Percentiles rank a stretch among this genome's conserved stretches.
phyloP scores from a whole-genome alignment of 768 basidiomycete species.

The Cystofilobasidium macerans region DNA sequence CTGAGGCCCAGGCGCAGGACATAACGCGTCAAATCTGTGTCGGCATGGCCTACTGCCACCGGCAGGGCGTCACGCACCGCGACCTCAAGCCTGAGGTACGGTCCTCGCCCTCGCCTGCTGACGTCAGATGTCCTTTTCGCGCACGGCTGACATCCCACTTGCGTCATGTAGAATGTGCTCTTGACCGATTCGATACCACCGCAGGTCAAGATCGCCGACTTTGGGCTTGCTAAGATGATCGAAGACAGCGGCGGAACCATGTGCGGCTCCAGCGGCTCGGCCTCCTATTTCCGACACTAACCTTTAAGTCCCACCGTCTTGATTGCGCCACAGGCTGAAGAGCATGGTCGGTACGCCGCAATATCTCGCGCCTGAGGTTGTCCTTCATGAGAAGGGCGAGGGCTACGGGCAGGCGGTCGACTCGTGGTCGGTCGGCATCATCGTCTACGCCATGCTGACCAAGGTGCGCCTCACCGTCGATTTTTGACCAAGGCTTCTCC shows the following conservation, averaged over 20 bases:
- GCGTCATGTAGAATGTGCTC: slow-evolving; percentile 55
- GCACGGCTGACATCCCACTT: not conserved
- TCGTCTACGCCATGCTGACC: slow-evolving; percentile 54
- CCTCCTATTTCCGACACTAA: not conserved
- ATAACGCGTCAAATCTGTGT: slow-evolving; percentile 75
- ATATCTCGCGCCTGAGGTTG: slow-evolving; percentile 56
- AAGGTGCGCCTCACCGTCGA: too few relatives aligned
- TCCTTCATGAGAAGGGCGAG: slow-evolving; percentile 50
- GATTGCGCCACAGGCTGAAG: slow-evolving; percentile 37
- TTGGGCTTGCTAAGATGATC: slow-evolving; percentile 87
- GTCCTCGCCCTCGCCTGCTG: not conserved
- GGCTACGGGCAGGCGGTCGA: slow-evolving; percentile 87
- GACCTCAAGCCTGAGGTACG: slow-evolving; percentile 65
- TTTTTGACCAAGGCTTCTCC: too few relatives aligned
- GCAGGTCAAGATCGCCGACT: slow-evolving; percentile 81
- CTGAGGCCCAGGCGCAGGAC: slow-evolving; percentile 47
- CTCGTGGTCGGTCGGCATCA: slow-evolving; percentile 92
- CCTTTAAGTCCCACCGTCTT: slow-evolving; percentile 23
- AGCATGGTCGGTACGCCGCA: slow-evolving; percentile 95
- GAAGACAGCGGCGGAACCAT: slow-evolving; percentile 64
- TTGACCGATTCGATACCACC: slow-evolving; percentile 62
- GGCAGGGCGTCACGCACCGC: slow-evolving; percentile 71
- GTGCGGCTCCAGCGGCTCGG: slow-evolving; percentile 42
- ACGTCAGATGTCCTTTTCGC: slow-evolving; percentile 30
- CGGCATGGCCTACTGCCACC: slow-evolving; percentile 42